phyloP scores from a whole-genome alignment of 2,329 filamentous ascomycete species.

The Mycosphaerella arachidis region DNA sequence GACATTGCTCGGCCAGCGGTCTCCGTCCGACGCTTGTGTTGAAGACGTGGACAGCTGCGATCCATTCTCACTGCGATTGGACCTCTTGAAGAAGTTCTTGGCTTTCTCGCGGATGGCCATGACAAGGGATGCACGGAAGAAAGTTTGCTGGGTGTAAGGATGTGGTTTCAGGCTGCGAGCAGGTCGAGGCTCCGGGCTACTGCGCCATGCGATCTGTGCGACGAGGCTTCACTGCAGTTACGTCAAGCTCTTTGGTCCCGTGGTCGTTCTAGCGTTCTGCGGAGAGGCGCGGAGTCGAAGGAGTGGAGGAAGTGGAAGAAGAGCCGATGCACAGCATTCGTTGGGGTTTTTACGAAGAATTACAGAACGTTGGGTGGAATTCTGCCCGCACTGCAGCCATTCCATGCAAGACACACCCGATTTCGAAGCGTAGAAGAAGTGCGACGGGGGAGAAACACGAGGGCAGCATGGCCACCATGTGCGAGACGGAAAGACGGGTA shows the following conservation, averaged over 20 bases:
- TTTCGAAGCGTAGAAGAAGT: neutral
- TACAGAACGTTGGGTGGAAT: neutral
- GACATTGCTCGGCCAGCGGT: slow-evolving; percentile 41
- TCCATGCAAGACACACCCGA: neutral
- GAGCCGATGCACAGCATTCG: neutral
- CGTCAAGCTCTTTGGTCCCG: neutral
- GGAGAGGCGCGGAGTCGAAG: slow-evolving; percentile 3
- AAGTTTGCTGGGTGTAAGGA: neutral
- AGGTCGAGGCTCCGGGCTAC: neutral
- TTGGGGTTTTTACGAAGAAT: neutral
- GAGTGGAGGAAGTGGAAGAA: slow-evolving; percentile 1
- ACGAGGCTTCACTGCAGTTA: neutral
- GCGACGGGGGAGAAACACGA: neutral
- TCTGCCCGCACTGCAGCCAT: neutral
- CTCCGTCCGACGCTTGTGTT: slow-evolving; percentile 26
- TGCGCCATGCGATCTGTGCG: neutral
- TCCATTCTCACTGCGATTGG: slow-evolving; percentile 26
- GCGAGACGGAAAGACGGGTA: neutral
- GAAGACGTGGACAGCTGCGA: slow-evolving; percentile 26
- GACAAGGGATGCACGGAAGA: slow-evolving; percentile 14
- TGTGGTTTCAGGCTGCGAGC: neutral
- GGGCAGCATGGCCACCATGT: neutral
- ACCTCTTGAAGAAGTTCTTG: slow-evolving; percentile 40
- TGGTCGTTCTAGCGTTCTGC: neutral
- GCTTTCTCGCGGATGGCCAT: slow-evolving; percentile 47